Base-by-base conservation (phyloP, 2,329 filamentous ascomycete species). In the Xylariaceae sp. region DNA sequence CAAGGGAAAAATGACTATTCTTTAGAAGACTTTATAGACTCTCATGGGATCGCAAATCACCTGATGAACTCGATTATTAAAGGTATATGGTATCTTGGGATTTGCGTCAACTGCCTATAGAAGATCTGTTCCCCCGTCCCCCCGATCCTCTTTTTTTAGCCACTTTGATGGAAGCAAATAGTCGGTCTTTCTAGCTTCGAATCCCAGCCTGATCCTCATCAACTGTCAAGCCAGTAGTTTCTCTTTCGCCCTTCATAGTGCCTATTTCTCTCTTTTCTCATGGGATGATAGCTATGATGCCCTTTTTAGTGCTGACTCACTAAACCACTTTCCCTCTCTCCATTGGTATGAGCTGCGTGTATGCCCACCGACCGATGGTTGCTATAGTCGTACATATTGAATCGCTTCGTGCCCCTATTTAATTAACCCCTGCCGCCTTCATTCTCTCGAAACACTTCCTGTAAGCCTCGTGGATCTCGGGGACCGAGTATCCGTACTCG, bases 391-490 rank as follows among this genome's bases (percentile, higher is more conserved):
- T 37, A 15, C 51, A 18, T 39, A 18, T 57, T 8, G 23, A 3
- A 39, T 42, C 34, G 30, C 11, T 10, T 48, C 4, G 15, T n/a
- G 5, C 49, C 51, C 56, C 71, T 77, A 84, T 73, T 80, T 74
- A 50, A 80, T 80, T 74, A 50, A 80, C 73, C 45, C 82, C 82
- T 55, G 74, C 77, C 48, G 78, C 79, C 70, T 80, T 83, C 83
- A 88, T 87, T 64, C 83, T 75, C 75, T 82, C 79, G 73, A 88
- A 88, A 73, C 84, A 87, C 66, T 72, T 71, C 67, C 77, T 75
- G 70, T 88, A 88, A 9, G 83, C 84, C 62, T 81, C 78, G 66
- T 86, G 82, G 50, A 88, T 75, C 74, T 87, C 83, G 6, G 83
- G 82, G 34, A 88, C 75, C 63, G 79, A 75, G 67, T 80, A 82